A percentile compares a stretch with the other conserved stretches of the same genome.
Conservation (phyloP, 2,329 filamentous ascomycete species). For the Fragosphaeria purpurea region DNA sequence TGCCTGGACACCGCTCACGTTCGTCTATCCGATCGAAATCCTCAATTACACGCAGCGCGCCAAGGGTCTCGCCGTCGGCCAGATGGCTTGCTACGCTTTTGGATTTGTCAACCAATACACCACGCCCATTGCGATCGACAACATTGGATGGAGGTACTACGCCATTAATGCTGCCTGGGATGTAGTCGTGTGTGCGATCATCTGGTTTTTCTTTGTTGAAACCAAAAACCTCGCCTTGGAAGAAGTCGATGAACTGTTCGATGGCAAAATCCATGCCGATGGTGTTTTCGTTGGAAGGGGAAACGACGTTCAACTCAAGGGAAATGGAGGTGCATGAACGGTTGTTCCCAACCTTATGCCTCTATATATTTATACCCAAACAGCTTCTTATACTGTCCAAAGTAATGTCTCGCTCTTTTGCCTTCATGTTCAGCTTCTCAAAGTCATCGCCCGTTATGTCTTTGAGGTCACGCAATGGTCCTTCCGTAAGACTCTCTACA, state of each 20-base stretch:
- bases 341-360: no score
- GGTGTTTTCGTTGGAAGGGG: background rate
- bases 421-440: no score
- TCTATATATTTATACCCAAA: no score
- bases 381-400: no score
- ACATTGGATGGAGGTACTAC: slow-evolving; percentile 30
- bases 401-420: no score
- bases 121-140: slow-evolving; percentile 19
- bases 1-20: background rate
- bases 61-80: slow-evolving; percentile 5
- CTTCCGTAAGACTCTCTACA: no score
- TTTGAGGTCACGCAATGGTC: no score
- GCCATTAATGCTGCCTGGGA: slow-evolving; percentile 34
- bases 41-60: slow-evolving; percentile 7
- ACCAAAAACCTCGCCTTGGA: background rate
- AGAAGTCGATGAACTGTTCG: slow-evolving; percentile 6
- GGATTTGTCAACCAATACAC: slow-evolving; percentile 7
- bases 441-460: no score
- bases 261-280: slow-evolving; percentile 4
- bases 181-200: slow-evolving; percentile 25
- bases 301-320: no score
- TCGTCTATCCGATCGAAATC: slow-evolving; percentile 4
- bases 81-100: slow-evolving; percentile 1
- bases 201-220: slow-evolving; percentile 38
- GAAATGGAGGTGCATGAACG: no score